Base-by-base conservation (phyloP, 768 basidiomycete genomes). In the Agaricus subrufescens region DNA sequence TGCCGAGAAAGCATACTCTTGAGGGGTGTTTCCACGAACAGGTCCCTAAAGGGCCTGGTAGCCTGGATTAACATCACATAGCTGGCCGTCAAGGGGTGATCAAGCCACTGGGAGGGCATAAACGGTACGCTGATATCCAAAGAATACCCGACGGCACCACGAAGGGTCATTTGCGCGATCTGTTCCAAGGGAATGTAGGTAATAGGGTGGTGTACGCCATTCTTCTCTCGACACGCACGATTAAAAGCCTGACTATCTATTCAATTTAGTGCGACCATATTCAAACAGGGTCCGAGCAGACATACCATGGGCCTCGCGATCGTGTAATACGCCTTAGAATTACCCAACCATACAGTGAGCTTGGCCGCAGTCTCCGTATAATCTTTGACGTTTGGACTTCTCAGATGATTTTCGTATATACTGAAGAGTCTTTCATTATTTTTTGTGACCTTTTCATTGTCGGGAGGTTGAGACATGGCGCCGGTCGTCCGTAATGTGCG, bases 251-350 rank as follows among this genome's bases (percentile, higher is more conserved):
- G 31, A 83, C 52, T 50, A 84, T 83, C 82, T 84, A 52, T 55
- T 56, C 27, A 30, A 31, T 56, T 46, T 5, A 51, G 62, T 25
- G 58, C 50, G 14, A 50, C 7, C 34, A 11, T 4, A 14, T 8
- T 34, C 25, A 39, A 11, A 60, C n/a, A 56, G 39, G 3, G 46
- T 15, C 6, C 4, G 4, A n/a, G n/a, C 26, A 47, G 7, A 62
- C 70, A 58, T 56, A 82, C 83, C 68, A 78, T 74, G 45, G 72
- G 74, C 37, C 79, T 74, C 43, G 81, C 83, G 31, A 58, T 69
- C 0, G 64, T 46, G 62, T 85, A 85, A 61, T 84, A 84, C 1
- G 82, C 83, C 59, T 75, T 76, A 42, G 73, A 69, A 50, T 75
- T 74, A 26, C 62, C 47, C 42, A 82, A 62, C 81, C 80, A 84